These are phyloP conservation scores for Crithidia expoeki DNA, from an alignment of 208 protist genomes.

Conservation along the genomic window DNA sequence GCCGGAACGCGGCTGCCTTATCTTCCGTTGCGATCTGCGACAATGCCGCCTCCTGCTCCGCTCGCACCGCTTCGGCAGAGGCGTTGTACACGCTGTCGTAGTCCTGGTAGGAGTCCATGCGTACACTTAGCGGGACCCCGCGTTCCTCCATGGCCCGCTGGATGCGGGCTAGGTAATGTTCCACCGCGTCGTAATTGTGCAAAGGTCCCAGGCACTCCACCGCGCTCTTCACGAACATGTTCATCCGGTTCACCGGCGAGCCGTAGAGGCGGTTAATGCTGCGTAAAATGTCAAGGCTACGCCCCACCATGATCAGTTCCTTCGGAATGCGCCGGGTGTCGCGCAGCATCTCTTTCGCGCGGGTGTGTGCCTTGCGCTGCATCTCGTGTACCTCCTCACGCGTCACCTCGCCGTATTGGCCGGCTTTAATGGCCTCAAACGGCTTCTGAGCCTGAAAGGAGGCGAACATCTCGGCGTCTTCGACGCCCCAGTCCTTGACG, in stretches of 20 bases:
- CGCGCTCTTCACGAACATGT: conserved; percentile 75
- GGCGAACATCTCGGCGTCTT: conserved; percentile 72
- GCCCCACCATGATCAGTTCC: conserved; percentile 75
- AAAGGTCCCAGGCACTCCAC: conserved; percentile 63
- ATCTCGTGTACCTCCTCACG: conserved; percentile 63
- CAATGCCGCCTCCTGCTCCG: conserved; percentile 45
- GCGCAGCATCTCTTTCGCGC: conserved; percentile 49
- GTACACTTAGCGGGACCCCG: neutral
- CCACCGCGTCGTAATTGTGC: conserved; percentile 55
- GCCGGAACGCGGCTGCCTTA: neutral
- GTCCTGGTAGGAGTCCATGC: conserved; percentile 21
- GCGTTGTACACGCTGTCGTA: conserved; percentile 62
- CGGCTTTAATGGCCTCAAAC: conserved; percentile 47
- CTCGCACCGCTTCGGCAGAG: conserved; percentile 28
- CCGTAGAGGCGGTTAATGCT: conserved; percentile 82
- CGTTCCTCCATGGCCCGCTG: conserved; percentile 21
- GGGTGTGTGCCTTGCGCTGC: conserved; percentile 48
- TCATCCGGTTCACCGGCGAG: conserved; percentile 77
- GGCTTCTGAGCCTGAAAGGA: conserved; percentile 83
- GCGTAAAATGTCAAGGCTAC: conserved; percentile 83
- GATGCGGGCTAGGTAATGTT: conserved; percentile 53
- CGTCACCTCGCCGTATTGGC: conserved; percentile 70
- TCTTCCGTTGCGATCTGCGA: conserved; percentile 36
- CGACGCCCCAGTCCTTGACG: conserved; percentile 72
- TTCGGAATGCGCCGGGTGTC: conserved; percentile 65